phyloP scores from a whole-genome alignment of 1,139 yeast species.

The Komagataea norvegica region DNA sequence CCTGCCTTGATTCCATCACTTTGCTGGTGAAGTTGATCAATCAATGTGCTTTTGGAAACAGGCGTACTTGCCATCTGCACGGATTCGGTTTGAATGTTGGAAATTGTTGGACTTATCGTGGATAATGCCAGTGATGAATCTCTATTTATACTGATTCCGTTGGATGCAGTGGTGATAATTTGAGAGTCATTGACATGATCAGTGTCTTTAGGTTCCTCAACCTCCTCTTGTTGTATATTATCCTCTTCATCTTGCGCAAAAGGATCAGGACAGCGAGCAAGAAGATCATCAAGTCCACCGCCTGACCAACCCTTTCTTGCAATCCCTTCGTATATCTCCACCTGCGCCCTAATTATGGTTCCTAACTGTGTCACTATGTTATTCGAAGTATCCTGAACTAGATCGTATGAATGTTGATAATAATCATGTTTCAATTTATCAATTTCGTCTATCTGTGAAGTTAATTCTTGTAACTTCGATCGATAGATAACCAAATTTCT shows the following conservation, averaged over 20 bases:
- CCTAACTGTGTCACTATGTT: conserved; percentile 54
- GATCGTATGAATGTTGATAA: conserved; percentile 53
- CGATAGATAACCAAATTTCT: conserved; percentile 63
- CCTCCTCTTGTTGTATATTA: not conserved
- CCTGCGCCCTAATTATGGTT: conserved; percentile 68
- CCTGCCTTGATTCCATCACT: conserved; percentile 1
- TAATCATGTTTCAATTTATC: conserved; percentile 73
- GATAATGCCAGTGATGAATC: conserved; percentile 3
- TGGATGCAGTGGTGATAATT: conserved; percentile 3
- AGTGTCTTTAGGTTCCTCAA: conserved; percentile 4
- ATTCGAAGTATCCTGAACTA: conserved; percentile 55
- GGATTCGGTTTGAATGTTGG: conserved; percentile 2
- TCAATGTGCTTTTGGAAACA: conserved; percentile 4
- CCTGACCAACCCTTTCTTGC: conserved; percentile 87
- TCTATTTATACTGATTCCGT: conserved; percentile 16
- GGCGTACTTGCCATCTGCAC: conserved; percentile 6
- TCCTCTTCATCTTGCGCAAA: conserved; percentile 30
- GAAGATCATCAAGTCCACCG: conserved; percentile 70
- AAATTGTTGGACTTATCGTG: conserved; percentile 1
- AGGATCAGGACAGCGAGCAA: conserved; percentile 51
- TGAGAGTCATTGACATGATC: not conserved
- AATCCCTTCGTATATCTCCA: conserved; percentile 74
- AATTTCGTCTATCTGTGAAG: conserved; percentile 72
- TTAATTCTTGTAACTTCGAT: conserved; percentile 58
- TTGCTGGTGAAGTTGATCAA: conserved; percentile 8